phyloP scores from a whole-genome alignment of 148 eudicot genomes.

The Limonium bicolor region DNA sequence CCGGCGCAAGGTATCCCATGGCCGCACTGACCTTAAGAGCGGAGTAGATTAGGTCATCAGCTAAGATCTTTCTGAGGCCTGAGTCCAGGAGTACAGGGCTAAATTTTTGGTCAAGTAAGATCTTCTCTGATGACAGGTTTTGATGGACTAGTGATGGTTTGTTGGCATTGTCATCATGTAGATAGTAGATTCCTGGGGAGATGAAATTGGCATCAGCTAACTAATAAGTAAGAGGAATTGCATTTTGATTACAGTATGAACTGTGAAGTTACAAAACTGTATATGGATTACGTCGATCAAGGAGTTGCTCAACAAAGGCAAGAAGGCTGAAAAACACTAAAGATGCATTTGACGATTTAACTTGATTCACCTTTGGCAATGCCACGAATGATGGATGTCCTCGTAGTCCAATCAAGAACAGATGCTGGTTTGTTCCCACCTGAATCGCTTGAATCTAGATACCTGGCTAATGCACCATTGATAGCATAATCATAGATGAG shows the following conservation, averaged over 20 bases:
- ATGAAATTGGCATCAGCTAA: too few species aligned
- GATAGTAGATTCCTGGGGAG: conserved; percentile 63
- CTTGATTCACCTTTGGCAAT: conserved; percentile 69
- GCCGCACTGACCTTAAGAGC: conserved; percentile 90
- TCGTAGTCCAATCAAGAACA: conserved; percentile 38
- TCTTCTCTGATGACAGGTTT: conserved; percentile 81
- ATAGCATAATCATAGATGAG: conserved; percentile 44
- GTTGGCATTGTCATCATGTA: conserved; percentile 40
- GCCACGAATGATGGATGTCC: conserved; percentile 48
- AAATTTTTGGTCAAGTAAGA: conserved; percentile 44
- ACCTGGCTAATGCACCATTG: conserved; percentile 27
- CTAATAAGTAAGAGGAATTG: too few species aligned
- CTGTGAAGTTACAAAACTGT: too few species aligned
- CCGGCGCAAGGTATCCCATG: conserved; percentile 88
- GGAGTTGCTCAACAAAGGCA: too few species aligned
- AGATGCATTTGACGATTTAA: too few species aligned
- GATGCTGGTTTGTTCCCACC: conserved; percentile 9
- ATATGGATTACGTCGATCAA: too few species aligned
- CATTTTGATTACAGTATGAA: too few species aligned
- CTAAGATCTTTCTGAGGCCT: conserved; percentile 78
- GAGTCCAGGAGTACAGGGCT: conserved; percentile 60
- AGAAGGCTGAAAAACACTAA: too few species aligned
- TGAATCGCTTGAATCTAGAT: conserved; percentile 26
- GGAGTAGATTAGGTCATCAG: conserved; percentile 76
- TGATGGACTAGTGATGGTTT: conserved; percentile 69